Evolutionary conservation across 73 alveolate genomes (phyloP), one percentile per base, ranked within the genome.

Genomic region (Tetrahymena malaccensis): DNA sequence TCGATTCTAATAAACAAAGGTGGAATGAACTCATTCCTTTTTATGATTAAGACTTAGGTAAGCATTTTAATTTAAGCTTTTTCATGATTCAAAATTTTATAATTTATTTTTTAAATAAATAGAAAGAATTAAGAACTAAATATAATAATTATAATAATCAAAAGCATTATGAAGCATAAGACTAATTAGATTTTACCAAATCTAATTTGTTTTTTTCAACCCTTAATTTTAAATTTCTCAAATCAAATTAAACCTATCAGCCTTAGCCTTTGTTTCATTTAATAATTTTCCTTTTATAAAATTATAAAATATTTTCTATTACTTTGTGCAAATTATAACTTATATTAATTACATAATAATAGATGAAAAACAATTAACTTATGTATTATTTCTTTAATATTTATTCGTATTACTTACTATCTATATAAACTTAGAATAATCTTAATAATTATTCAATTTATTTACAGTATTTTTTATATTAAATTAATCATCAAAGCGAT

Each of bases 11-110:
- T 55, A 95, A 89, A 43, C 57, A 55, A 27, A 95, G 85, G 34
- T 95, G 97, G 97, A 43, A 43, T 70, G 97, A 95, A 34, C 84
- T 95, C 13, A 37, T 95, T 9, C 85, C 83, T 35, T 95, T 33
- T 89, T 95, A 95, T 55, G 85, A 95, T 85, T 58, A 95, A 50
- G 83, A 89, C 33, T 89, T 95, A 89, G 58, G 58, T 43, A 85
- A 4, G 0, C 0, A 43, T 38, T 38, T 85, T 22, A 0, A 27
- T 70, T 70, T 22, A 27, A 27, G 19, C 25, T 22, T 19, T 70
- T 27, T 70, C 21, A 70, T 19, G 4, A 70, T 70, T 70, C 12
- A 9, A n/a, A n/a, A n/a, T n/a, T n/a, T n/a, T n/a, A n/a, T n/a
- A n/a, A n/a, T n/a, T n/a, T n/a, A n/a, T n/a, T n/a, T n/a, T n/a